These are phyloP conservation scores for Alternaria consortialis DNA, from an alignment of 2,329 filamentous ascomycete species.

Conservation along the genomic window DNA sequence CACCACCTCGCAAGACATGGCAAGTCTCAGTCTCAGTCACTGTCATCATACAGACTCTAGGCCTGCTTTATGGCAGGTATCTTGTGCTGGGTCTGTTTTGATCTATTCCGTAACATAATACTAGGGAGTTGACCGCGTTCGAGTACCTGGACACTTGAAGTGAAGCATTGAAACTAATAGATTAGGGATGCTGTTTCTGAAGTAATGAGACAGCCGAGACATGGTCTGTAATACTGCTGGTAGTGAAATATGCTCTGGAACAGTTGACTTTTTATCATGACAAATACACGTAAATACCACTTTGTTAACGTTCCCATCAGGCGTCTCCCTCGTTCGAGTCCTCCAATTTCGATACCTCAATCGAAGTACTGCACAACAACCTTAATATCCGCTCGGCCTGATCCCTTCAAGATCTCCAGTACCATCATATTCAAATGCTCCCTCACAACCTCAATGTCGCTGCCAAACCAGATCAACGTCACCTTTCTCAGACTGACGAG, in stretches of 20 bases:
- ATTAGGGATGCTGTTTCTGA: not conserved
- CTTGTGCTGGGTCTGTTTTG: not conserved
- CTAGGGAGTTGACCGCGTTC: not conserved
- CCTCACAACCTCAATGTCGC: not conserved
- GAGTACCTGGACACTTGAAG: not conserved
- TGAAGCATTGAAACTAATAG: not conserved
- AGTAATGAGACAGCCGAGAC: too few species aligned
- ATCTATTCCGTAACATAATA: not conserved
- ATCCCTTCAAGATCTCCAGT: not conserved
- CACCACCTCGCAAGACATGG: not conserved
- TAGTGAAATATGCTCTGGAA: too few species aligned
- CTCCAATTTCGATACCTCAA: not conserved
- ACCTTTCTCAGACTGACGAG: not conserved
- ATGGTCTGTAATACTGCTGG: not conserved
- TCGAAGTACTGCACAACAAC: not conserved
- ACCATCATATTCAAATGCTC: not conserved
- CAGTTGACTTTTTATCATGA: not conserved
- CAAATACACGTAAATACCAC: not conserved
- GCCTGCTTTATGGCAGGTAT: not conserved
- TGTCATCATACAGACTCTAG: not conserved
- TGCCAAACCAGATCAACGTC: constrained; percentile 6
- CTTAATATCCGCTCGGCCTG: constrained; percentile 1
- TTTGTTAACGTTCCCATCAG: not conserved
- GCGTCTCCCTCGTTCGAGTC: not conserved
- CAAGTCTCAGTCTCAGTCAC: not conserved